phyloP scores from a whole-genome alignment of 306 rosid genomes.

The Lupinus albus region DNA sequence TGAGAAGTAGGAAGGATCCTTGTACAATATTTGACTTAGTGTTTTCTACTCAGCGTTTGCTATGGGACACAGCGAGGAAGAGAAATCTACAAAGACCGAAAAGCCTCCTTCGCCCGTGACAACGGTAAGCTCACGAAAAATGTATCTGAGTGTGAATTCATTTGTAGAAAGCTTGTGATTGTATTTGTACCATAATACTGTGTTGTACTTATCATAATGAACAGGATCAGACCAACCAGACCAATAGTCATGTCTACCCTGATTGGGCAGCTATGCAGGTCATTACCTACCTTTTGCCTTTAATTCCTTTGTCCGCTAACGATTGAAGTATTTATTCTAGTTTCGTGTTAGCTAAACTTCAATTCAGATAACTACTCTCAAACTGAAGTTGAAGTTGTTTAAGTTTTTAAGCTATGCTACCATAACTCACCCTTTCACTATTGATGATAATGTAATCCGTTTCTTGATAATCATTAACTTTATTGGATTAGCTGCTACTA shows the following conservation, averaged over 20 bases:
- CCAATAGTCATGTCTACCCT: constrained; percentile 70
- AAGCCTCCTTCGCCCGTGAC: constrained; percentile 63
- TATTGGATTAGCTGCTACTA: neutral
- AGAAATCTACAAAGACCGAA: constrained; percentile 61
- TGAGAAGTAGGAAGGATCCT: constrained; percentile 31
- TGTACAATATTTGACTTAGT: neutral
- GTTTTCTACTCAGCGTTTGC: constrained; percentile 32
- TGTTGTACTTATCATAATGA: constrained; percentile 23
- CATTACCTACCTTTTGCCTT: constrained; percentile 39
- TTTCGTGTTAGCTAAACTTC: constrained; percentile 30
- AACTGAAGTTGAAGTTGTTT: neutral
- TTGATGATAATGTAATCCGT: neutral
- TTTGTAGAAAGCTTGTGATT: constrained; percentile 11
- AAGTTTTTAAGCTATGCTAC: neutral
- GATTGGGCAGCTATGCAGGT: constrained; percentile 99
- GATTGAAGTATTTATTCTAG: constrained; percentile 17
- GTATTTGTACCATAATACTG: constrained; percentile 2
- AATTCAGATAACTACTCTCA: neutral
- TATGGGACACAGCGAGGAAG: constrained; percentile 83
- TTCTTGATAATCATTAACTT: neutral
- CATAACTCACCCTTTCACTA: neutral
- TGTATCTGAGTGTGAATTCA: neutral
- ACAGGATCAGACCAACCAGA: constrained; percentile 71
- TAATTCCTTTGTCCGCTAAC: constrained; percentile 6
- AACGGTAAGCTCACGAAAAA: constrained; percentile 48